These are phyloP conservation scores for Calonectria pseudoturangicola DNA, from an alignment of 2,329 filamentous ascomycete genomes.

Conservation along the genomic window DNA sequence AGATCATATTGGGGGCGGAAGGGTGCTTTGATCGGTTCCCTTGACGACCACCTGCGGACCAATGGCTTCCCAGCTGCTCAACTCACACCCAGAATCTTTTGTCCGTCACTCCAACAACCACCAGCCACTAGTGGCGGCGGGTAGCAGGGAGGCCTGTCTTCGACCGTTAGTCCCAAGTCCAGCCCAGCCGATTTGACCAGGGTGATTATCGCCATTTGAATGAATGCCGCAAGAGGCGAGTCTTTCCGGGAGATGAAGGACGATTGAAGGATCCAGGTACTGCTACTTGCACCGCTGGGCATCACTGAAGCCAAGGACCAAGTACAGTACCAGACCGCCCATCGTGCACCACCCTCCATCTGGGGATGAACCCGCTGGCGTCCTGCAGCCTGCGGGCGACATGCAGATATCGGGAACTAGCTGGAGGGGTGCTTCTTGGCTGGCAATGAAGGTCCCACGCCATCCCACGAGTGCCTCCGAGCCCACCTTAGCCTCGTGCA, in stretches of 20 bases:
- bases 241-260: conserved; percentile 1
- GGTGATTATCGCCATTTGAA: neutral
- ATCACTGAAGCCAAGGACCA: conserved; percentile 59
- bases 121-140: conserved; percentile 34
- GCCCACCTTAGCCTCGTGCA: conserved; percentile 51
- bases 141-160: conserved; percentile 29
- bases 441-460: conserved; percentile 33
- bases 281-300: conserved; percentile 60
- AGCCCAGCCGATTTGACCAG: conserved; percentile 20
- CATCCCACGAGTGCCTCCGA: conserved; percentile 46
- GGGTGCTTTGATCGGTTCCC: conserved; percentile 28
- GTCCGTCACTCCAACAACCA: conserved; percentile 38
- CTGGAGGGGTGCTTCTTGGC: conserved; percentile 20
- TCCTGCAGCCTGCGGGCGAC: conserved; percentile 38
- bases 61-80: conserved; percentile 4
- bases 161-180: conserved; percentile 14
- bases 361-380: conserved; percentile 36
- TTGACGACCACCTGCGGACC: conserved; percentile 16
- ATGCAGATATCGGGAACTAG: conserved; percentile 44
- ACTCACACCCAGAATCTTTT: conserved; percentile 18
- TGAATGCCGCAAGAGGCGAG: conserved; percentile 3
- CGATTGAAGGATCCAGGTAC: conserved; percentile 37
- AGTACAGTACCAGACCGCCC: conserved; percentile 45
- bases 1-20: conserved; percentile 32
- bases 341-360: conserved; percentile 26